phyloP scores from a whole-genome alignment of 441 rosid genomes.

The Mallotus japonicus region DNA sequence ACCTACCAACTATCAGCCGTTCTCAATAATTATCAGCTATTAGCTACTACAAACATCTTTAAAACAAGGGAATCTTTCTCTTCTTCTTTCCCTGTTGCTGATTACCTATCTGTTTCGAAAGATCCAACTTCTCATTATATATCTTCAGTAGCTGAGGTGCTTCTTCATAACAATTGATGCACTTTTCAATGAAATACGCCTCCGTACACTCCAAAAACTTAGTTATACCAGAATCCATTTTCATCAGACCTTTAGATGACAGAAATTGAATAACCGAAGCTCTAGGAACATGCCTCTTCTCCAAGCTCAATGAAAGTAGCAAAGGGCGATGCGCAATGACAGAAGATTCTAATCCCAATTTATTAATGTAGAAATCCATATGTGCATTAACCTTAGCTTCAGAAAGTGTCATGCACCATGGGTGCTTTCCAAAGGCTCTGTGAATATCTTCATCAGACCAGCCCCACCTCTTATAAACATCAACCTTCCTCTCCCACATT shows the following conservation, averaged over 20 bases:
- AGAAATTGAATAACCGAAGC: constrained; percentile 7
- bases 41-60: too few species aligned
- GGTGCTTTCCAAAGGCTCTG: constrained; percentile 2
- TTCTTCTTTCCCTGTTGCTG: neutral
- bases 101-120: neutral
- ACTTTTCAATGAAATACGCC: neutral
- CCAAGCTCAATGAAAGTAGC: constrained; percentile 13
- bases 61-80: too few species aligned
- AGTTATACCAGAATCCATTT: neutral
- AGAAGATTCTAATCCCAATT: constrained; percentile 22
- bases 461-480: constrained; percentile 17
- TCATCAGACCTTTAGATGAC: constrained; percentile 9
- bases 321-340: neutral
- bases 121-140: neutral
- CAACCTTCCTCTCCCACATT: constrained; percentile 12
- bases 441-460: constrained; percentile 15
- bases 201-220: neutral
- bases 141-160: constrained; percentile 13
- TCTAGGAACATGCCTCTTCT: constrained; percentile 21
- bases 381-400: constrained; percentile 9
- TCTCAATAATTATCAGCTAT: too few species aligned
- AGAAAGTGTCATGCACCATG: neutral
- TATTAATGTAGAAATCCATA: constrained; percentile 19
- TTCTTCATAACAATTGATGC: neutral
- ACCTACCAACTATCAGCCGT: too few species aligned